Percentiles rank a stretch among this genome's conserved stretches.
Evolutionary conservation across 305 asterid genomes (phyloP).

Genomic region (Monarda citriodora): DNA sequence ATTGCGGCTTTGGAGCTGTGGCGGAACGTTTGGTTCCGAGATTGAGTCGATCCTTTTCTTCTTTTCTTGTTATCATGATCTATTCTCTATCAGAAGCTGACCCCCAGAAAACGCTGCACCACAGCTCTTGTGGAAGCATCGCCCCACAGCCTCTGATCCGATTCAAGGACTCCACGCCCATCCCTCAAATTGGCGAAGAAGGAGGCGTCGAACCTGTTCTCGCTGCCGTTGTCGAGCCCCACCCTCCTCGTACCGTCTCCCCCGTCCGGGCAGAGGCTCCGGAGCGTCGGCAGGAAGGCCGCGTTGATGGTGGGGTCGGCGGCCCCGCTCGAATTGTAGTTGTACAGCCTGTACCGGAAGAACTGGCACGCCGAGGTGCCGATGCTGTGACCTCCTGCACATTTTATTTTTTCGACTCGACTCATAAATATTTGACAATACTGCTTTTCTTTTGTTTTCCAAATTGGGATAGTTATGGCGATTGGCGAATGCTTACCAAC

Average conservation of each 20-base stretch:
- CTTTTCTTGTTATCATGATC: too few relatives aligned
- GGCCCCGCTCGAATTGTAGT: slow-evolving; percentile 42
- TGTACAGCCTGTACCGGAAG: slow-evolving; percentile 60
- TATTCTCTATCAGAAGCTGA: too few relatives aligned
- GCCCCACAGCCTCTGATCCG: slow-evolving; percentile 51
- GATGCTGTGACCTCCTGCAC: slow-evolving; percentile 63
- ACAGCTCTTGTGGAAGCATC: slow-evolving; percentile 29
- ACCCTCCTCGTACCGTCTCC: slow-evolving; percentile 43
- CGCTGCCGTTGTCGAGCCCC: slow-evolving; percentile 51
- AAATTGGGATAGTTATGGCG: too few relatives aligned
- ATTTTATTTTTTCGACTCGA: too few relatives aligned
- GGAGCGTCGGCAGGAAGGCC: slow-evolving; percentile 46
- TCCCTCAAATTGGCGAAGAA: slow-evolving; percentile 46
- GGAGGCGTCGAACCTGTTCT: slow-evolving; percentile 36
- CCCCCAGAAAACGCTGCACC: slow-evolving; percentile 53
- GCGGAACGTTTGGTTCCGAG: too few relatives aligned
- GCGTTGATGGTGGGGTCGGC: slow-evolving; percentile 54
- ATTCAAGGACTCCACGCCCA: slow-evolving; percentile 53
- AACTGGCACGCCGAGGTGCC: slow-evolving; percentile 66
- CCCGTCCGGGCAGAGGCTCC: slow-evolving; percentile 40
- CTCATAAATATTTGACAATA: neutral
- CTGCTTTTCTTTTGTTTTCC: too few relatives aligned
- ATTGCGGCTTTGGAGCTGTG: too few relatives aligned
- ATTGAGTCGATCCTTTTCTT: too few relatives aligned
- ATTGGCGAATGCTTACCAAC: slow-evolving; percentile 54